Evolutionary conservation across 768 basidiomycete species (phyloP).

Genomic region (Leccinum broughii): DNA sequence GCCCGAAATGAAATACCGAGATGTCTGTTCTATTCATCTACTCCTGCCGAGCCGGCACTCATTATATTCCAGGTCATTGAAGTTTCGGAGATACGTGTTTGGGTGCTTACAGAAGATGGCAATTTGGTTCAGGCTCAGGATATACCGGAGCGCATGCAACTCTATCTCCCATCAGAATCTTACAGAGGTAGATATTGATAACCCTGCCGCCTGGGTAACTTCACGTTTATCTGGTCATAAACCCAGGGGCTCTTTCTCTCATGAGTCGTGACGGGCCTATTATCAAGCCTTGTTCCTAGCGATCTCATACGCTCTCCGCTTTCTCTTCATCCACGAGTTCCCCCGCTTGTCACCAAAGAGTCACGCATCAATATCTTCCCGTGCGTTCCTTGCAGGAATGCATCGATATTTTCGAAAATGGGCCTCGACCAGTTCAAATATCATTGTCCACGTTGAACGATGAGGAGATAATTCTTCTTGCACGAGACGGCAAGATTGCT

Average conservation of each 20-base stretch:
- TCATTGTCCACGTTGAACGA: constrained; percentile 71
- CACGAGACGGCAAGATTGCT: constrained; percentile 90
- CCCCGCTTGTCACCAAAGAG: constrained; percentile 14
- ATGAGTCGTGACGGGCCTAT: constrained; percentile 54
- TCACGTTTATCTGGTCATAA: constrained; percentile 72
- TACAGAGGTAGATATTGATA: constrained; percentile 70
- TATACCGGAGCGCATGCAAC: constrained; percentile 82
- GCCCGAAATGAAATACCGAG: constrained; percentile 79
- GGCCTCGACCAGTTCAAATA: constrained; percentile 58
- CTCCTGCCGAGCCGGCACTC: constrained; percentile 6
- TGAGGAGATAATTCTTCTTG: constrained; percentile 87
- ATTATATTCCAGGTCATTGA: constrained; percentile 81
- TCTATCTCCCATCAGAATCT: constrained; percentile 60
- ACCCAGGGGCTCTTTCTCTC: constrained; percentile 68
- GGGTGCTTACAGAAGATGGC: constrained; percentile 90
- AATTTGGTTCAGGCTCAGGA: constrained; percentile 88
- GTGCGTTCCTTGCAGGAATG: constrained; percentile 72
- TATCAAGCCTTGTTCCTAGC: constrained; percentile 72
- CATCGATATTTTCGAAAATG: constrained; percentile 76
- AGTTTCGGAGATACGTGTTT: constrained; percentile 90
- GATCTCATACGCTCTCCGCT: constrained; percentile 75
- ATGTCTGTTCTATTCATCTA: constrained; percentile 48
- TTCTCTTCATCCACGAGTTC: constrained; percentile 78
- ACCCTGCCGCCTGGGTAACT: constrained; percentile 88
- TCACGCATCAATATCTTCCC: constrained; percentile 10